These are phyloP conservation scores for Collybia sordida DNA, from an alignment of 768 basidiomycete genomes.

Conservation along the genomic window DNA sequence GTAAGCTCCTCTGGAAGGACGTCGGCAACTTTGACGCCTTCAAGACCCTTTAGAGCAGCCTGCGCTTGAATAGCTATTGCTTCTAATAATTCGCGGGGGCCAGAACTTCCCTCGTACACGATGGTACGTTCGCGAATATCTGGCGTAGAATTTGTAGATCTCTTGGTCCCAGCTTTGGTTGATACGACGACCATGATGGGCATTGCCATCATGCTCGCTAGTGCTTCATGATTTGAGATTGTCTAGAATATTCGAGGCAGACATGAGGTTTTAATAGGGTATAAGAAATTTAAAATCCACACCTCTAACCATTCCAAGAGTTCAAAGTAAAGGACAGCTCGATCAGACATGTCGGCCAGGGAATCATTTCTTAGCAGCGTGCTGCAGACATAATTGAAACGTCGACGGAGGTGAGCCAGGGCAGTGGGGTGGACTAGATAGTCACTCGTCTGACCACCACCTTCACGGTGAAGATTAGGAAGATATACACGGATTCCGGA, in stretches of 20 bases:
- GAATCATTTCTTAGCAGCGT: constrained; percentile 90
- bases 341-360: constrained; percentile 91
- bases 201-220: constrained; percentile 97
- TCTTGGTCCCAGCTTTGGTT: constrained; percentile 65
- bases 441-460: constrained; percentile 82
- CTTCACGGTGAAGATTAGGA: constrained; percentile 73
- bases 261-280: constrained; percentile 7
- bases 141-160: constrained; percentile 39
- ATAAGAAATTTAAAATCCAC: constrained; percentile 10
- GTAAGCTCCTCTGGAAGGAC: constrained; percentile 65
- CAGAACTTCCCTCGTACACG: constrained; percentile 87
- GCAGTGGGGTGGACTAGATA: constrained; percentile 92
- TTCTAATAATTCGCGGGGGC: constrained; percentile 90
- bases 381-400: constrained; percentile 88
- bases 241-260: constrained; percentile 47
- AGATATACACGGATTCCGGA: constrained; percentile 77
- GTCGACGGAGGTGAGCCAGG: constrained; percentile 84
- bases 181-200: constrained; percentile 87
- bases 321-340: constrained; percentile 82
- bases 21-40: constrained; percentile 56
- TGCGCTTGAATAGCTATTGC: constrained; percentile 90
- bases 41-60: constrained; percentile 86
- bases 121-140: constrained; percentile 78
- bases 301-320: constrained; percentile 93
- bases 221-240: constrained; percentile 88